Base-by-base conservation (phyloP, 352 stramenopile species). In the Globisporangium sylvaticum region DNA sequence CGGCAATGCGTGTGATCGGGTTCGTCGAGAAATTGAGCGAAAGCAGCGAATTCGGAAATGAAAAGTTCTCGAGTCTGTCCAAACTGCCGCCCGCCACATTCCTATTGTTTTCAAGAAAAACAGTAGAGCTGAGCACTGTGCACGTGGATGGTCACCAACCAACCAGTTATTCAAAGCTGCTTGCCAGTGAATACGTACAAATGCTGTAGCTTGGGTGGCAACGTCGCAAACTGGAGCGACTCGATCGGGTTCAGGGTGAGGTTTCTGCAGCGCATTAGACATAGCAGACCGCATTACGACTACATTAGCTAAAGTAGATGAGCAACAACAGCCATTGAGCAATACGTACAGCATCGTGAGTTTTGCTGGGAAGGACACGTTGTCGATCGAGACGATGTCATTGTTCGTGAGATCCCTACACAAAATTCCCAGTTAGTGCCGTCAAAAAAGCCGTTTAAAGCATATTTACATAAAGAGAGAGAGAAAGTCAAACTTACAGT, bases 1-100 rank as follows among this genome's bases (percentile, higher is more conserved):
- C 76, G 12, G 65, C 58, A 27, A 84, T 72, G 39, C 48, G 62
- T 20, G 62, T 68, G 72, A 84, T 78, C 12, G 74, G 67, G 48
- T 84, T 84, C 29, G 24, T 69, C 1, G 70, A 73, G 2, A 84
- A 63, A 29, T 76, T 84, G 62, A 84, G 76, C 29, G 69, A 73
- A 24, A 39, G 42, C 7, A 80, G 27, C 8, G 65, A 58, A 31
- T 70, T 67, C 10, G 76, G 72, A 15, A 84, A 75, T 2, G 76
- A 76, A 27, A 84, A 68, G 22, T 78, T 81, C 52, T 58, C 25
- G 79, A 62, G 18, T n/a, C 66, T 22, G 42, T n/a, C 29, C 76
- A 69, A 32, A 70, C 56, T 56, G 62, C 34, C 12, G n/a, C 63
- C 63, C 24, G 50, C 61, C 24, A 66, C 9, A 37, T 66, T 66